Base-by-base conservation (phyloP, 352 stramenopile genomes). In the Pilasporangium apinafurcum region DNA sequence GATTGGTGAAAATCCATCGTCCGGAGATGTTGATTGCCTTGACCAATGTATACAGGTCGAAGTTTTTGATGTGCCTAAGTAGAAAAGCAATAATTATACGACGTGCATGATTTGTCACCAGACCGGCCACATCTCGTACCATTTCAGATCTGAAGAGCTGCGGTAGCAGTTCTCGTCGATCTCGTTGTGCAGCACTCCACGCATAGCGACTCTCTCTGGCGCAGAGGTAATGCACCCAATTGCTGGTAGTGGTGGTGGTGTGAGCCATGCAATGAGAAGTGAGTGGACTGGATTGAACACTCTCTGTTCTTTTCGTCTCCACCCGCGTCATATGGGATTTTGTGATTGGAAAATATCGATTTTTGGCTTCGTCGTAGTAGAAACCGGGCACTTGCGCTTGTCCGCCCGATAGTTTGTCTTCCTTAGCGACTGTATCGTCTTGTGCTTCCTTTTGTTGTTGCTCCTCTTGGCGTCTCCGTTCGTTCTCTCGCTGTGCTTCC, bases 301-400 rank as follows among this genome's bases (percentile, higher is more conserved):
- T n/a, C n/a, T n/a, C n/a, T n/a, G n/a, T n/a, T n/a, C n/a, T n/a
- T n/a, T n/a, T n/a, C n/a, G n/a, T n/a, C n/a, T n/a, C n/a, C n/a
- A n/a, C n/a, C n/a, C n/a, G 44, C 17, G 48, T n/a, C 51, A 27
- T 60, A 9, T 55, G 61, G 14, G 43, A 50, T 24, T 20, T 28
- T 16, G 59, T 61, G 26, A 69, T 51, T 22, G 61, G 63, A 39
- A 85, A 87, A 44, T 81, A 85, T n/a, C 65, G 54, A 5, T 45
- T 31, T 37, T 65, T 74, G 13, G 21, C 37, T 29, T 79, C 59
- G 37, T 87, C 75, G 41, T 68, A 87, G 50, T 78, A 76, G 34
- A 82, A 87, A 8, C 75, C 75, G 22, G 64, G 51, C 6, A 87
- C 51, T 22, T 57, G 21, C 20, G 44, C 50, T 17, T 22, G 44